Conservation (phyloP, 2,329 filamentous ascomycete genomes). For the Scedosporium minutisporum region DNA sequence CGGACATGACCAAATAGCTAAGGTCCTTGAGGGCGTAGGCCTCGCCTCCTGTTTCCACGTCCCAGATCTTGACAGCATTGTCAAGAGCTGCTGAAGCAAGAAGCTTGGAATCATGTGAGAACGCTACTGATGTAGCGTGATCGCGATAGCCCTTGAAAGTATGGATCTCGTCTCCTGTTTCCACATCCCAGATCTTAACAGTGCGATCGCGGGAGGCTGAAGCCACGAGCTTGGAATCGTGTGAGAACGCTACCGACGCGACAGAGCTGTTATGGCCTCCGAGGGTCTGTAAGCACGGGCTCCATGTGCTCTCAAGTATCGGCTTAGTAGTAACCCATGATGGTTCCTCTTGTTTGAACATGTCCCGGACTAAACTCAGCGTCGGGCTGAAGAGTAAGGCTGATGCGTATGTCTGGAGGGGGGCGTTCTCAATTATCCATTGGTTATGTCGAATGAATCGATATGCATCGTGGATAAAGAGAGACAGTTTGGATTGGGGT, state of each 20-base stretch:
- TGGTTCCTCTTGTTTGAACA: background rate
- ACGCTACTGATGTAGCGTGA: background rate
- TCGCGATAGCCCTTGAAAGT: background rate
- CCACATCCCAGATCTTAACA: background rate
- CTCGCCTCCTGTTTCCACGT: background rate
- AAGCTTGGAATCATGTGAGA: background rate
- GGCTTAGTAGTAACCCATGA: background rate
- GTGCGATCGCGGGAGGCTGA: background rate
- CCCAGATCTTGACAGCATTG: background rate
- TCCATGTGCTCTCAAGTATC: background rate
- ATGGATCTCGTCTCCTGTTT: background rate
- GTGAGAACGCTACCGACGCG: background rate
- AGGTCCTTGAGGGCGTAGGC: background rate
- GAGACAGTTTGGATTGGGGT: background rate
- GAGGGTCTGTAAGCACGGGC: background rate
- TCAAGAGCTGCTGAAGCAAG: background rate
- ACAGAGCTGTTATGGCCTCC: background rate
- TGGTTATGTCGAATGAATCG: background rate
- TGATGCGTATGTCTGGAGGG: background rate
- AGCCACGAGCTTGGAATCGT: background rate
- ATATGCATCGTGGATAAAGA: background rate
- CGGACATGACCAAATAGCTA: background rate
- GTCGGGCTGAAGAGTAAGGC: background rate
- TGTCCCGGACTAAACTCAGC: background rate
- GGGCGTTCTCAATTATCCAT: background rate